Evolutionary conservation across 2,329 filamentous ascomycete species (phyloP).

Genomic region (Stagonosporopsis rhizophila): DNA sequence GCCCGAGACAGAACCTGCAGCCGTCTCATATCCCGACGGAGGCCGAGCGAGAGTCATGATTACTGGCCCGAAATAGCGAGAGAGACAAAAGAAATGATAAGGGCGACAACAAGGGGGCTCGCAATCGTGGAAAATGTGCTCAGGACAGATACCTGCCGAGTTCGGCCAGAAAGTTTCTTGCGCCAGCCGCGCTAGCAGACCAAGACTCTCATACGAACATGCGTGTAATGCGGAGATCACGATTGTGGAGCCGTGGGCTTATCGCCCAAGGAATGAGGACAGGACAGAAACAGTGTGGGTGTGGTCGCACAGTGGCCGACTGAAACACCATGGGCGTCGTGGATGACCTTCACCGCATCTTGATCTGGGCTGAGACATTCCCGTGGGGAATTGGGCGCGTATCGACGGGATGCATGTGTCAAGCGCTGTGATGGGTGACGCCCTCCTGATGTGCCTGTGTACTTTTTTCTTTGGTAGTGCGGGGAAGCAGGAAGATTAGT

Average conservation of each 20-base stretch:
- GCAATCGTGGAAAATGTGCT: constrained; percentile 6
- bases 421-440: constrained; percentile 25
- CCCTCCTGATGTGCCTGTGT: constrained; percentile 21
- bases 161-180: constrained; percentile 18
- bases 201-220: constrained; percentile 5
- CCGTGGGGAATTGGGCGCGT: constrained; percentile 23
- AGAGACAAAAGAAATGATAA: constrained; percentile 15
- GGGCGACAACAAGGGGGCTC: constrained; percentile 12
- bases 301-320: constrained; percentile 16
- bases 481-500: constrained; percentile 20
- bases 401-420: constrained; percentile 18
- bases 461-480: constrained; percentile 24
- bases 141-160: constrained; percentile 19
- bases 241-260: constrained; percentile 24
- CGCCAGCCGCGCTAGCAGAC: constrained; percentile 16
- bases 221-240: constrained; percentile 22
- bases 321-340: constrained; percentile 21
- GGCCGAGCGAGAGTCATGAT: constrained; percentile 5
- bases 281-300: constrained; percentile 23
- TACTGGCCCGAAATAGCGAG: constrained; percentile 6
- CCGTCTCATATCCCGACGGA: constrained; percentile 7
- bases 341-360: constrained; percentile 19
- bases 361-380: constrained; percentile 18
- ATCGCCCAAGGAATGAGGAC: constrained; percentile 27
- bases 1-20: constrained; percentile 4